Base-by-base conservation (phyloP, 164 flowering plant genomes). In the Dillenia suffruticosa region DNA sequence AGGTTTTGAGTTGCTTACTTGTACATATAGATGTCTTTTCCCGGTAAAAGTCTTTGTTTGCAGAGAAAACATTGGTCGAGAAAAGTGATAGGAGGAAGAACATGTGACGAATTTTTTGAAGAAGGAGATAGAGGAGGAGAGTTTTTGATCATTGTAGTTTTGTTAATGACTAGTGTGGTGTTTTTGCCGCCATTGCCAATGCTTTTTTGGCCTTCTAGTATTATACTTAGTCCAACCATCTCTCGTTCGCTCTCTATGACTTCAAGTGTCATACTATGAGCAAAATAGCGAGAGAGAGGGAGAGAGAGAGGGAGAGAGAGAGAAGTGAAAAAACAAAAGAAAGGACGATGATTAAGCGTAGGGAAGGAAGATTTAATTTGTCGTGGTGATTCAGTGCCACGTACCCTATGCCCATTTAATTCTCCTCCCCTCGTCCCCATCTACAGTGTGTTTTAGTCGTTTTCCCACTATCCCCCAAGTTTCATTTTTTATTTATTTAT, bases 11-110 rank as follows among this genome's bases (percentile, higher is more conserved):
- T 32, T 11, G 64, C 80, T 81, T 67, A 88, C 95, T 76, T 82
- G 82, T 88, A 85, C 95, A 88, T 88, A 76, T 82, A 86, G 77
- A 84, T 86, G 65, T 88, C 95, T 64, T 78, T 81, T 7, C 77
- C 84, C 0, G 85, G 85, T 56, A 83, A 72, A 51, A 88, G 86
- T 12, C 67, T 80, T 58, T 78, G 73, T 22, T 59, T 62, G 78
- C 95, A 85, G 62, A 88, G 88, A 69, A 72, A 85, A 56, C 95
- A 88, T 0, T 57, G 58, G 47, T 81, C 84, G 4, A 87, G 83
- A 67, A 83, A 85, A 51, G 68, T 61, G 11, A 68, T 57, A 10
- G 63, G 63, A 51, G 15, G 67, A 58, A 46, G 69, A 49, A 53
- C 17, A 58, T 10, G 17, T 9, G 66, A 43, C 24, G 67, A 8